Evolutionary conservation across 257 asterid species (phyloP), one percentile per base, ranked within the genome.

Genomic region (Solanum pimpinellifolium): DNA sequence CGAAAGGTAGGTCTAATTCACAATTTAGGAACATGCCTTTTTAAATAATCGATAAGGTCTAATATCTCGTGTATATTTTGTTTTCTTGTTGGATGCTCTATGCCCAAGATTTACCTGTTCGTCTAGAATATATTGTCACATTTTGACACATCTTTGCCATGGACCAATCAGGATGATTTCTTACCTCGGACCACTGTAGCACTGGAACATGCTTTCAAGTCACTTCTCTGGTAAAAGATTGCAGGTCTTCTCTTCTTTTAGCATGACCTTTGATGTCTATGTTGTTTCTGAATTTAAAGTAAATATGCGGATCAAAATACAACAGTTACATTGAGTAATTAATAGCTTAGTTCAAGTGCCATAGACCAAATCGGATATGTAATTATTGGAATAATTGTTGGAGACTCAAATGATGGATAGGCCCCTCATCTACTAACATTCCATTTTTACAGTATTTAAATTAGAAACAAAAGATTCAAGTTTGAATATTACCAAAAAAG

Each of bases 161-260:
- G 84, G 84, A 83, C 65, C 69, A 42, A 89, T 87, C 93, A 97
- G 99, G 99, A 97, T 87, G 99, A 97, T 93, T 97, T 97, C 93
- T 94, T 97, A 90, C 99, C 99, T 35, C 96, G 99, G 92, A 93
- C 99, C 11, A 96, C 99, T 4, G 98, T 96, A 66, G 99, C 98
- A 3, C 91, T 95, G 83, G 97, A 96, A 90, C 86, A 93, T 87
- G 90, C 90, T 90, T 96, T 87, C 97, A 95, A 95, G 88, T 94
- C 98, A 87, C 95, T 97, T 93, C 91, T 96, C 90, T 97, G 99
- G 99, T 97, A 97, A 97, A 93, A 88, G 90, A 92, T 88, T 91
- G 91, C 91, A 89, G 92, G 90, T 92, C 93, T 91, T 93, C 87
- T 90, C 91, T 59, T 85, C 91, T 92, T 92, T 89, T 90, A 85